These are phyloP conservation scores for Arabis alpina DNA, from an alignment of 345 rosid genomes.

Conservation along the genomic window DNA sequence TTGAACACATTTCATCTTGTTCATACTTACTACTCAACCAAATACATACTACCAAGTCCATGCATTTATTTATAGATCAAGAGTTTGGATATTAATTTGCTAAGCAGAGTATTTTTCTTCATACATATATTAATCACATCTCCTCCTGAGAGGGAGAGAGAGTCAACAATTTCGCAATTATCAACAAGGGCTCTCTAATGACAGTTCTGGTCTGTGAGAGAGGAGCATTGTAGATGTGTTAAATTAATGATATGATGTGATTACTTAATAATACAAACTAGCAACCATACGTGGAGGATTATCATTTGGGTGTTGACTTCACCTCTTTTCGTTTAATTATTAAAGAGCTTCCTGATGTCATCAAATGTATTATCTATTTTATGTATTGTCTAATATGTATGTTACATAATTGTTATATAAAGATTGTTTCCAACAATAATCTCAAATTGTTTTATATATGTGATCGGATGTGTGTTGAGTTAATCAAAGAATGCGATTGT, in stretches of 20 bases:
- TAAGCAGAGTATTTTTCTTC: not conserved
- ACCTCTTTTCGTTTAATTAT: conserved; percentile 13
- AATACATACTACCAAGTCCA: conserved; percentile 26
- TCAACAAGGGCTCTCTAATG: conserved; percentile 2
- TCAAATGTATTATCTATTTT: not conserved
- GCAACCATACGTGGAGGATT: not conserved
- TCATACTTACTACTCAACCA: conserved; percentile 16
- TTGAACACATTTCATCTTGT: too few relatives aligned
- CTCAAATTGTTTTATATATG: not conserved
- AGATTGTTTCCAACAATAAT: not conserved
- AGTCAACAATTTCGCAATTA: conserved; percentile 14
- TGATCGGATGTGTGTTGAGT: not conserved
- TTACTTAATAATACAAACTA: not conserved
- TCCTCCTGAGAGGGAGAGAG: conserved; percentile 11
- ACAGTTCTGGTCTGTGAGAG: conserved; percentile 29
- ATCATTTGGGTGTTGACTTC: conserved; percentile 30
- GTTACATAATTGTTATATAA: not conserved
- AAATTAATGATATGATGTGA: not conserved
- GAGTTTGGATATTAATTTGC: not conserved
- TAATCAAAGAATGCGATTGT: conserved; percentile 6
- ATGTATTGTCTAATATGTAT: too few relatives aligned
- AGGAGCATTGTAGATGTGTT: conserved; percentile 28
- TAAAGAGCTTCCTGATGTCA: conserved; percentile 33
- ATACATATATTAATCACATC: not conserved
- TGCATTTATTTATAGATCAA: not conserved